Evolutionary conservation across 2,329 filamentous ascomycete genomes (phyloP), one percentile per base, ranked within the genome.

Genomic region (Ophiostoma perfectum): DNA sequence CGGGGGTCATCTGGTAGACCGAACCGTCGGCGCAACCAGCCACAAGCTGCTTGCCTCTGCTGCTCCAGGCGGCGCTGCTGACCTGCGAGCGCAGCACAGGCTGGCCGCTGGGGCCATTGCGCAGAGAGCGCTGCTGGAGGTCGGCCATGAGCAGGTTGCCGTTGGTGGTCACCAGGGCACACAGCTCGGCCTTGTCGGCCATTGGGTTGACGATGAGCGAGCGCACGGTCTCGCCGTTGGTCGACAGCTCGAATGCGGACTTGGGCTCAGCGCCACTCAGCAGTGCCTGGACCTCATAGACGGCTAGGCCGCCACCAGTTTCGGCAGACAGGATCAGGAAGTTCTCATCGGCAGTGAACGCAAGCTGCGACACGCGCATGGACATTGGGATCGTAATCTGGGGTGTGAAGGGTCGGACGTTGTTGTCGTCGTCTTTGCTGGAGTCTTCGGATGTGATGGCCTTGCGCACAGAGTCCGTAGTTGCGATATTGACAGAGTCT

Each of bases 11-110:
- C 77, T 97, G 93, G 68, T 86, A 85, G 66, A 90, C 88, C 12
- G 88, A 88, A 69, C 95, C 95, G 78, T 97, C 87, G 6, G 83
- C 88, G 73, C 95, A 82, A 16, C 96, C 95, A 72, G 92, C 93
- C 62, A 96, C 89, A 60, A 99, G 82, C 76, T 98, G 94, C 77
- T 97, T 99, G 64, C 95, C 95, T 76, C 89, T 92, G 70, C 87
- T 90, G 77, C 95, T 99, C 95, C 96, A 99, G 68, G 91, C 89
- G 5, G 92, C 85, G 74, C 90, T 95, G 75, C 89, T 93, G 41
- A 96, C 93, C 64, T 90, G 88, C 41, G 85, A 82, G 74, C 89
- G 91, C 71, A 96, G 81, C 0, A 88, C 80, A 4, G 74, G 81
- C 71, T 80, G 84, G 45, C 91, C 91, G 72, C 86, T 87, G 27